phyloP scores from a whole-genome alignment of 371 early-diverging fungal genomes.

The Syncephalastrum monosporum region DNA sequence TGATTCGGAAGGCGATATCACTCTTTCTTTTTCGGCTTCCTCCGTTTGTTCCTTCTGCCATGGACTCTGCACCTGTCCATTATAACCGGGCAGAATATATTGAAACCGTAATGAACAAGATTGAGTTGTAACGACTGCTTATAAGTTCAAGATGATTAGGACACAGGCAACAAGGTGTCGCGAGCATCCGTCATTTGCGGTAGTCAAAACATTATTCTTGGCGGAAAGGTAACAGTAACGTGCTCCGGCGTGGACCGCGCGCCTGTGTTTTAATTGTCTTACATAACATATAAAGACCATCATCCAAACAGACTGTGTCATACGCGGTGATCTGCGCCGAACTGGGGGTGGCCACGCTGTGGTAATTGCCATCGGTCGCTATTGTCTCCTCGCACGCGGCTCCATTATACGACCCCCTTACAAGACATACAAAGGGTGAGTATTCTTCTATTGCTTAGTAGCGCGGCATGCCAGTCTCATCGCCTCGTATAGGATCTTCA shows the following conservation, averaged over 20 bases:
- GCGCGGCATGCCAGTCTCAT: background rate
- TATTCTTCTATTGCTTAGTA: background rate
- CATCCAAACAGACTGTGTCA: conserved; percentile 86
- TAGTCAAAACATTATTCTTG: conserved; percentile 93
- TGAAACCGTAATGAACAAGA: conserved; percentile 65
- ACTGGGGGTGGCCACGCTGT: conserved; percentile 86
- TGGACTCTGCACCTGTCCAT: conserved; percentile 72
- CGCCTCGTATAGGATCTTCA: conserved; percentile 54
- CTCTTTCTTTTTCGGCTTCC: background rate
- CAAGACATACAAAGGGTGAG: conserved; percentile 93
- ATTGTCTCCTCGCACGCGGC: conserved; percentile 75
- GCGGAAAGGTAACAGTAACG: conserved; percentile 72
- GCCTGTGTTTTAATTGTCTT: background rate
- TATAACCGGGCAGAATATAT: conserved; percentile 78
- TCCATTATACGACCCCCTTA: conserved; percentile 92
- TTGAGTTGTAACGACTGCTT: background rate
- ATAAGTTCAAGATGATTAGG: conserved; percentile 43
- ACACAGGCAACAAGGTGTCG: conserved; percentile 94
- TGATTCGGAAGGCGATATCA: too few species aligned
- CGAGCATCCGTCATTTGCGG: conserved; percentile 89
- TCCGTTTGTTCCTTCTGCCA: conserved; percentile 23
- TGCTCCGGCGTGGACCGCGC: background rate
- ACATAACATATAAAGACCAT: conserved; percentile 65
- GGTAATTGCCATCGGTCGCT: conserved; percentile 88
- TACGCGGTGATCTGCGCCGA: conserved; percentile 91